phyloP scores from a whole-genome alignment of 192 early-diverging fungal genomes.

The Gonapodya sp. region DNA sequence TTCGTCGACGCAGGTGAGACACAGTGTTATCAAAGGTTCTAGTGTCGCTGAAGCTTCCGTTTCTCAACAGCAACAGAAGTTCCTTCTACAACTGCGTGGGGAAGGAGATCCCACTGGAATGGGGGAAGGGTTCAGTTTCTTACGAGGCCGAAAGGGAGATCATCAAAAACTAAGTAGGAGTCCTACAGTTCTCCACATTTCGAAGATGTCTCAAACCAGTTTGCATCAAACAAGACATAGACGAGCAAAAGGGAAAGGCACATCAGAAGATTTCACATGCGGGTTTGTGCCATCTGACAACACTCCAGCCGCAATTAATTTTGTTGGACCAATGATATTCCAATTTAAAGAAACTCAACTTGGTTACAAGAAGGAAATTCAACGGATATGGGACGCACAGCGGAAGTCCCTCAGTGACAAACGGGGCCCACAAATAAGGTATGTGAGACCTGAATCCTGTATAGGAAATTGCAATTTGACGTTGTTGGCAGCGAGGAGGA shows the following conservation, averaged over 20 bases:
- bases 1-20: constrained; percentile 59
- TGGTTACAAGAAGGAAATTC: not conserved
- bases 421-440: not conserved
- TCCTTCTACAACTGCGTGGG: constrained; percentile 89
- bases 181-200: not conserved
- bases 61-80: constrained; percentile 56
- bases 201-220: not conserved
- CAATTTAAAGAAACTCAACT: not conserved
- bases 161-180: not conserved
- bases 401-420: not conserved
- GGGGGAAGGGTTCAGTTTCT: constrained; percentile 96
- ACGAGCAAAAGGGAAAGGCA: not conserved
- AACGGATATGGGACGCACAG: not conserved
- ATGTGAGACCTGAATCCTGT: not conserved
- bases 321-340: not conserved
- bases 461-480: no score
- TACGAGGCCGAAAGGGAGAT: constrained; percentile 94
- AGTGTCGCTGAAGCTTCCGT: constrained; percentile 7
- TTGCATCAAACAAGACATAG: not conserved
- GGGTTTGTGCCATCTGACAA: not conserved
- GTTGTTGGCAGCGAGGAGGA: no score
- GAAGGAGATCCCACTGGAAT: constrained; percentile 93
- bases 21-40: no score
- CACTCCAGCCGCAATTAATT: not conserved
- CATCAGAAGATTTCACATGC: not conserved